Percentiles rank a stretch among this genome's conserved stretches.
These are phyloP conservation scores for Porpolomopsis calyptriformis DNA, from an alignment of 768 basidiomycete species.

Conservation along the genomic window DNA sequence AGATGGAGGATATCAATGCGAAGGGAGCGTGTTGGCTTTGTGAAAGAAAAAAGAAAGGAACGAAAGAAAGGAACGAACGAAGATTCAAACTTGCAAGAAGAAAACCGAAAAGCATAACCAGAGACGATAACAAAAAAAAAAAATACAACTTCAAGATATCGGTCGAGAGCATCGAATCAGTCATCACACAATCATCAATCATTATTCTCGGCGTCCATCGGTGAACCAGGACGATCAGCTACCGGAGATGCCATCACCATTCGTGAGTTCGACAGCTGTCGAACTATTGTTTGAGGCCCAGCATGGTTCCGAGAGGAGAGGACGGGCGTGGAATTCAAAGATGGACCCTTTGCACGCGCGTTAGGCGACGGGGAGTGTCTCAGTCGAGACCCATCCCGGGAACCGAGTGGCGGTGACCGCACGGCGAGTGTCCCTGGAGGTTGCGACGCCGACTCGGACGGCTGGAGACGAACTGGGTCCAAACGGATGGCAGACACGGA, in stretches of 20 bases:
- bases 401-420: neutral
- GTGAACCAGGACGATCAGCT: neutral
- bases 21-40: too few species aligned
- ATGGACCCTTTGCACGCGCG: neutral
- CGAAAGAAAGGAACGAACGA: too few species aligned
- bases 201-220: neutral
- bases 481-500: slow-evolving; percentile 41
- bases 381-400: neutral
- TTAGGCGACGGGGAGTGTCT: neutral
- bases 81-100: too few species aligned
- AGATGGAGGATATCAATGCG: too few species aligned
- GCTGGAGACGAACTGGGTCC: slow-evolving; percentile 26
- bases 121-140: neutral
- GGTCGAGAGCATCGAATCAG: too few species aligned
- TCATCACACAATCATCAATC: neutral
- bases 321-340: neutral
- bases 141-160: neutral
- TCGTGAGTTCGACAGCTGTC: neutral
- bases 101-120: too few species aligned
- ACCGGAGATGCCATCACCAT: neutral
- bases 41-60: too few species aligned
- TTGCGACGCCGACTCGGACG: neutral
- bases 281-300: neutral
- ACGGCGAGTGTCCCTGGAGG: neutral
- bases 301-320: neutral